These are phyloP conservation scores for Fusarium haematococcum DNA, from an alignment of 2,329 filamentous ascomycete species.

Conservation along the genomic window DNA sequence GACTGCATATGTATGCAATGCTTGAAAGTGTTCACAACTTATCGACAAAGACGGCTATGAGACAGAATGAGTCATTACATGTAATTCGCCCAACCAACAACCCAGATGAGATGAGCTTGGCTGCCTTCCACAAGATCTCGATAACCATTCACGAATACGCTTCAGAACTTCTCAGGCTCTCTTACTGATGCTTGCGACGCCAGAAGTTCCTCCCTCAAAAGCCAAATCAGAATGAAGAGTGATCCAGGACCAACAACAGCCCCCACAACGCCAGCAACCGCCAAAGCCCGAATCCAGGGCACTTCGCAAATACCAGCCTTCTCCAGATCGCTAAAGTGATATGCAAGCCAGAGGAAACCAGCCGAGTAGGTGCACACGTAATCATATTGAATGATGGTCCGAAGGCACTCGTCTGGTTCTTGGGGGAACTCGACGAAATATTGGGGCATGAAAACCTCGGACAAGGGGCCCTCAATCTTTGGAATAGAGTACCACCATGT, in stretches of 20 bases:
- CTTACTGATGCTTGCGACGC: not conserved
- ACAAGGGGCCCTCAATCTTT: not conserved
- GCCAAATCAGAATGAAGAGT: slow-evolving; percentile 30
- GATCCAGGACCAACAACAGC: slow-evolving; percentile 29
- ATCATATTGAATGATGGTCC: slow-evolving; percentile 45
- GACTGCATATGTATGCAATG: not conserved
- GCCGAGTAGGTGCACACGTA: slow-evolving; percentile 38
- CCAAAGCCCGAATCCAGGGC: slow-evolving; percentile 2
- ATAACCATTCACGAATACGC: not conserved
- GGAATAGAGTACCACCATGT: slow-evolving; percentile 38
- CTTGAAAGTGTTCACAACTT: not conserved
- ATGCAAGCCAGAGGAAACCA: slow-evolving; percentile 39
- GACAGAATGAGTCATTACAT: not conserved
- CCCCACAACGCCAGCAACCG: not conserved
- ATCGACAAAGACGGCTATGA: not conserved
- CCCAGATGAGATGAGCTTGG: not conserved
- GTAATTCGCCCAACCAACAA: not conserved
- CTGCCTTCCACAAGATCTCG: not conserved
- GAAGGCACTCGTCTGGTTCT: slow-evolving; percentile 18
- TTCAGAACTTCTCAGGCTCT: not conserved
- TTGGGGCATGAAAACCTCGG: slow-evolving; percentile 39
- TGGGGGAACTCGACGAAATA: slow-evolving; percentile 36
- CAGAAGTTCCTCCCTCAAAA: slow-evolving; percentile 35
- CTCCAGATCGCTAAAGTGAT: slow-evolving; percentile 41
- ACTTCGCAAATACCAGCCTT: slow-evolving; percentile 25